These are phyloP conservation scores for Eremochloa ophiuroides DNA, from an alignment of 176 grass and related monocot genomes.

Conservation along the genomic window DNA sequence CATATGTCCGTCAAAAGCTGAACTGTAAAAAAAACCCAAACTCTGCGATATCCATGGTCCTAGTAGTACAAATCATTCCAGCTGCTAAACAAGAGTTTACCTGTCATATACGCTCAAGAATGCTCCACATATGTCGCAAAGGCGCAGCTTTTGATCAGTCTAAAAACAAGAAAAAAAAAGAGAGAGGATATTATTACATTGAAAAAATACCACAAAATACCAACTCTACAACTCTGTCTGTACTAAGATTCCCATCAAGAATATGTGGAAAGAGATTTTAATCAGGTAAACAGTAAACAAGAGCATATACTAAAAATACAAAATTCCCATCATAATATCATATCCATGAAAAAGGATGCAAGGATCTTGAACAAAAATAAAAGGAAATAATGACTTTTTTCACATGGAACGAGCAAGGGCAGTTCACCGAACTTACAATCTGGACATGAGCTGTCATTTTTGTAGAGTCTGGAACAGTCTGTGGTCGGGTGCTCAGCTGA, in stretches of 20 bases:
- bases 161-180: slow-evolving; percentile 43
- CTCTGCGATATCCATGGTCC: slow-evolving; percentile 19
- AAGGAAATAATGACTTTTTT: neutral
- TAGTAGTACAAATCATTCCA: slow-evolving; percentile 1
- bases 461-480: slow-evolving; percentile 52
- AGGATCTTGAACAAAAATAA: neutral
- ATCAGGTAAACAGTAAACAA: neutral
- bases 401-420: neutral
- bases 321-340: neutral
- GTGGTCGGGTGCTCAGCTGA: slow-evolving; percentile 62
- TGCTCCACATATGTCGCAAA: slow-evolving; percentile 98
- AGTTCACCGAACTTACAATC: slow-evolving; percentile 65
- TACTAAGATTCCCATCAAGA: neutral
- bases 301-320: neutral
- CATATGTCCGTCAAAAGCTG: slow-evolving; percentile 60
- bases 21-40: slow-evolving; percentile 43
- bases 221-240: neutral
- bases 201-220: neutral
- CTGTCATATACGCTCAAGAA: slow-evolving; percentile 92
- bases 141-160: slow-evolving; percentile 96
- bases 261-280: neutral
- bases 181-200: slow-evolving; percentile 12
- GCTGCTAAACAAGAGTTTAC: slow-evolving; percentile 33
- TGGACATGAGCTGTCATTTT: slow-evolving; percentile 80
- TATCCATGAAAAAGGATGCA: neutral